phyloP scores from a whole-genome alignment of 768 basidiomycete genomes.

The Pleurotus sapidus region DNA sequence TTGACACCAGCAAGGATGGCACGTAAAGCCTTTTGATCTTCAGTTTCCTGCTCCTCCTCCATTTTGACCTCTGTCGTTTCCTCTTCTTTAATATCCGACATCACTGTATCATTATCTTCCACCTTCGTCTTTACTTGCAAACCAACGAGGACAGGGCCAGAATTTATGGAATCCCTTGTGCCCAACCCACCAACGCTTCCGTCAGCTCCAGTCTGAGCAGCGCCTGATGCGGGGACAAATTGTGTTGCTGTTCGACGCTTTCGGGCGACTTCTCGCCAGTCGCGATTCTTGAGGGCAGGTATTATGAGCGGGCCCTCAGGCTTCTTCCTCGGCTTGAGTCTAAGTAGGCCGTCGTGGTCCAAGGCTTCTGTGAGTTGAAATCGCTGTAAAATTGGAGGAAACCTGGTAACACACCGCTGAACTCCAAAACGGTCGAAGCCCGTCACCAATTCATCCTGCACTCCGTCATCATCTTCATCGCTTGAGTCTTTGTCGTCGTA shows the following conservation, averaged over 20 bases:
- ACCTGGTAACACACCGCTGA: constrained; percentile 74
- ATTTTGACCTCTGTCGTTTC: constrained; percentile 26
- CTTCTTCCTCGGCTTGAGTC: constrained; percentile 43
- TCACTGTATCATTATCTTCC: constrained; percentile 26
- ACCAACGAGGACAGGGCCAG: constrained; percentile 69
- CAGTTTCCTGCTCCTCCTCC: constrained; percentile 48
- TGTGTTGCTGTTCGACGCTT: constrained; percentile 40
- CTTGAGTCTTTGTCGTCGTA: constrained; percentile 44
- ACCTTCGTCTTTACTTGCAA: constrained; percentile 49
- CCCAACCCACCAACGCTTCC: constrained; percentile 79
- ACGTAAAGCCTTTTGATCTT: constrained; percentile 79
- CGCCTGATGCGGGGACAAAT: neutral
- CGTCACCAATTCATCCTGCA: constrained; percentile 66
- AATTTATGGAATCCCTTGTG: constrained; percentile 72
- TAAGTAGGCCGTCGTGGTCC: constrained; percentile 23
- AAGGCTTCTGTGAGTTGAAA: constrained; percentile 74
- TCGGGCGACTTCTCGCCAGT: constrained; percentile 84
- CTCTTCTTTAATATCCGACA: constrained; percentile 17
- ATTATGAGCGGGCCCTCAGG: constrained; percentile 75
- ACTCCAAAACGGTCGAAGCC: constrained; percentile 72
- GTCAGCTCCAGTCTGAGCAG: constrained; percentile 53
- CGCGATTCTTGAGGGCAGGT: constrained; percentile 79
- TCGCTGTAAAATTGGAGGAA: constrained; percentile 31
- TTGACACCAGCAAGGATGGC: constrained; percentile 65
- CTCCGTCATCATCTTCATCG: constrained; percentile 54